Conservation (phyloP, 2,329 filamentous ascomycete genomes). For the Clonostachys chloroleuca region DNA sequence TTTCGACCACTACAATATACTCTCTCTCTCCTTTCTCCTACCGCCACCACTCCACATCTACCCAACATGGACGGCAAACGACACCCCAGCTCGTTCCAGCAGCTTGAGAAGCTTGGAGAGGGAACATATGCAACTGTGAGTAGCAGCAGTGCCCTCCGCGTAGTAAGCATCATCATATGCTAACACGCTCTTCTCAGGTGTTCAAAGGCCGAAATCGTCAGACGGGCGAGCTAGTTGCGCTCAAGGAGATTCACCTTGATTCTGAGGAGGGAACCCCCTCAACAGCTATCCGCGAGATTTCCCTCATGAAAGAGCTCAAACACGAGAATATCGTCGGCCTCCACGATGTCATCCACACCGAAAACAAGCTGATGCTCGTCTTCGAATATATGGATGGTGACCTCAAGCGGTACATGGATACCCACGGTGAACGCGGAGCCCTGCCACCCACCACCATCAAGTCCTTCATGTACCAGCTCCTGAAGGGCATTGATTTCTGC, state of each 20-base stretch:
- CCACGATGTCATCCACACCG: constrained; percentile 98
- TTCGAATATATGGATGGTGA: constrained; percentile 99
- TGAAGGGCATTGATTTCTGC: constrained; percentile 95
- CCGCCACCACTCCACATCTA: not conserved
- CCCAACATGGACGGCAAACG: constrained; percentile 79
- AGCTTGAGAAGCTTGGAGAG: constrained; percentile 97
- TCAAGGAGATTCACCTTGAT: constrained; percentile 98
- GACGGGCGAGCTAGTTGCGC: constrained; percentile 90
- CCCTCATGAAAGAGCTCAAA: constrained; percentile 98
- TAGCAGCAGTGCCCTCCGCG: not conserved
- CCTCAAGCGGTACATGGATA: constrained; percentile 98
- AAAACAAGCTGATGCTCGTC: constrained; percentile 99
- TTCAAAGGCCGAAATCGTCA: constrained; percentile 98
- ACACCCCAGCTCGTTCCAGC: constrained; percentile 96
- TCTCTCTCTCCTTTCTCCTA: not conserved
- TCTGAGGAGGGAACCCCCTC: constrained; percentile 97
- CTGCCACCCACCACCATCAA: constrained; percentile 91
- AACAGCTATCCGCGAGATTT: constrained; percentile 97
- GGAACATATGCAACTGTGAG: constrained; percentile 96
- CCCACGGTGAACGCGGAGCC: constrained; percentile 80
- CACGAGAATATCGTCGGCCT: constrained; percentile 97
- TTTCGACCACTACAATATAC: not conserved
- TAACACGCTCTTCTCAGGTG: constrained; percentile 44
- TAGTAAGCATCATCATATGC: constrained; percentile 1
- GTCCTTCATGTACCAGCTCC: constrained; percentile 97